Percentiles rank a stretch among this genome's conserved stretches.
Evolutionary conservation across 2,329 filamentous ascomycete genomes (phyloP).

Genomic region (Fusarium duplospermum): DNA sequence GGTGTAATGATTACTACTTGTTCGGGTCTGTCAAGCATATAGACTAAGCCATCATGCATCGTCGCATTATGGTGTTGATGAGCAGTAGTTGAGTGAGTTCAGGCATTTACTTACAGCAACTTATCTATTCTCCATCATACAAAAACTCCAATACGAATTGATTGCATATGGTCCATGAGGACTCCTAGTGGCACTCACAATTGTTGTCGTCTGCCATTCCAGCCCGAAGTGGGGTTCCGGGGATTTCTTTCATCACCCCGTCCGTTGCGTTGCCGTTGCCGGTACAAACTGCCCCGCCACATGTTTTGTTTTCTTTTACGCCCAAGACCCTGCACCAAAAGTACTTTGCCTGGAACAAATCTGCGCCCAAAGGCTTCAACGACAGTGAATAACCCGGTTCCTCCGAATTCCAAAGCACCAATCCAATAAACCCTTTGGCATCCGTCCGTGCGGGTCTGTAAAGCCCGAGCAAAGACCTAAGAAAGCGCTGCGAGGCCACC

Average conservation of each 20-base stretch:
- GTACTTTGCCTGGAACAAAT: background rate
- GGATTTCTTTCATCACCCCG: conserved; percentile 16
- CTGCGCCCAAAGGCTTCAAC: background rate
- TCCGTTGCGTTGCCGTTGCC: conserved; percentile 17
- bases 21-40: background rate
- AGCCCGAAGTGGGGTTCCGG: conserved; percentile 30
- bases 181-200: background rate
- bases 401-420: background rate
- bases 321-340: conserved; percentile 7
- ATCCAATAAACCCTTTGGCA: background rate
- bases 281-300: conserved; percentile 37
- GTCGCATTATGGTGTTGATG: background rate
- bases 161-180: background rate
- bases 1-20: background rate
- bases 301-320: conserved; percentile 38
- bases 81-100: background rate
- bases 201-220: background rate
- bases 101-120: background rate
- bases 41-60: background rate
- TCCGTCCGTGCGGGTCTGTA: background rate
- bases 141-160: background rate
- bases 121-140: background rate
- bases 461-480: background rate
- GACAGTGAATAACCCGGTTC: background rate
- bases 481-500: conserved; percentile 7